phyloP scores from a whole-genome alignment of 2,329 filamentous ascomycete genomes.

The Penicillium nordicum region DNA sequence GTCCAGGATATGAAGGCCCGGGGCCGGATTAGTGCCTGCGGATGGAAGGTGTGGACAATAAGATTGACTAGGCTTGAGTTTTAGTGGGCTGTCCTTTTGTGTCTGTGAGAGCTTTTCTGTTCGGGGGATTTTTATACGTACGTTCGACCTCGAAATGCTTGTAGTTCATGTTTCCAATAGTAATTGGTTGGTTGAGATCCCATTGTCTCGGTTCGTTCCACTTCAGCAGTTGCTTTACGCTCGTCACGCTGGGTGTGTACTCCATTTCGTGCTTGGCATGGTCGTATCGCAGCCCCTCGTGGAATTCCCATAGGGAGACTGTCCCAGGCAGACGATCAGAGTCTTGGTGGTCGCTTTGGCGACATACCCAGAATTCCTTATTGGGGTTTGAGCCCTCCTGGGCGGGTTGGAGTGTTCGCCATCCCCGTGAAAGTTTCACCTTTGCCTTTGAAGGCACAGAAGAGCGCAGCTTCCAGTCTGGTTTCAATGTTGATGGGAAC shows the following conservation, averaged over 20 bases:
- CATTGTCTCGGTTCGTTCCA: slow-evolving; percentile 25
- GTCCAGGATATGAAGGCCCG: slow-evolving; percentile 34
- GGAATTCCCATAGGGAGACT: slow-evolving; percentile 40
- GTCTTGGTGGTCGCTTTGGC: slow-evolving; percentile 38
- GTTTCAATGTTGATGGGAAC: slow-evolving; percentile 27
- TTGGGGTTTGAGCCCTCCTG: not conserved
- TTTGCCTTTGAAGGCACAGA: slow-evolving; percentile 31
- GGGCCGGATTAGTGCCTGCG: slow-evolving; percentile 29
- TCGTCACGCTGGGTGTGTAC: slow-evolving; percentile 39
- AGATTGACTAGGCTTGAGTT: slow-evolving; percentile 26
- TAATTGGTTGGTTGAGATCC: slow-evolving; percentile 5
- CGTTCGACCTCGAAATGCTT: slow-evolving; percentile 4
- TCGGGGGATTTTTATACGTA: not conserved
- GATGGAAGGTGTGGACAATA: slow-evolving; percentile 38
- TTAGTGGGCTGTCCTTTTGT: not conserved
- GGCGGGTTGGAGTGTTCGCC: slow-evolving; percentile 10
- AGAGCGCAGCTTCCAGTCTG: slow-evolving; percentile 25
- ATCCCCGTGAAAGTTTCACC: slow-evolving; percentile 27
- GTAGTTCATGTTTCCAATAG: slow-evolving; percentile 19
- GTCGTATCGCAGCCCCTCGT: slow-evolving; percentile 34
- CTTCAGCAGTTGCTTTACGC: slow-evolving; percentile 28
- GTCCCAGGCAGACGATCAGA: slow-evolving; percentile 27
- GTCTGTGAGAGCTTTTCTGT: not conserved
- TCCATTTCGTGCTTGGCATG: slow-evolving; percentile 42
- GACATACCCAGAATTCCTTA: slow-evolving; percentile 41